These are phyloP conservation scores for Closterium sp. DNA, from an alignment of 139 green algal species.

Conservation along the genomic window DNA sequence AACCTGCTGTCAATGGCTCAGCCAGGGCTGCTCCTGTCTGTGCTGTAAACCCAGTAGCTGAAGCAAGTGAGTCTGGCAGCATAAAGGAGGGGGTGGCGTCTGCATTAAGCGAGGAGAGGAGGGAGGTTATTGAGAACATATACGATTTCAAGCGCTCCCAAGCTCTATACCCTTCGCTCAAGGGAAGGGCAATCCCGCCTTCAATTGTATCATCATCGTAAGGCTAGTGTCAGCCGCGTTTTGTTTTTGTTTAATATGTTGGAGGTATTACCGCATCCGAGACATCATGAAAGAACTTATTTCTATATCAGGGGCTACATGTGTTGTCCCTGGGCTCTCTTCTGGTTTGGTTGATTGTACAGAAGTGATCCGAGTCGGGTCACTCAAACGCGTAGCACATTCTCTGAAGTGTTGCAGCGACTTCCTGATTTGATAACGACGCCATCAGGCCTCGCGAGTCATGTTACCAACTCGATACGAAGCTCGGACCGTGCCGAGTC, in stretches of 20 bases:
- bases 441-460: neutral
- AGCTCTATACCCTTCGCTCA: neutral
- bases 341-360: too few relatives aligned
- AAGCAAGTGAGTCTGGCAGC: neutral
- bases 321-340: too few relatives aligned
- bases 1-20: neutral
- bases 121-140: neutral
- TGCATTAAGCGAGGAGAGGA: neutral
- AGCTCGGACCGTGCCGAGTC: neutral
- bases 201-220: neutral
- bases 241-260: too few relatives aligned
- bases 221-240: neutral
- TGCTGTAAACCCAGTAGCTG: neutral
- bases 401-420: too few relatives aligned
- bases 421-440: neutral
- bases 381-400: too few relatives aligned
- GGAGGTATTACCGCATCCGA: too few relatives aligned
- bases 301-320: too few relatives aligned
- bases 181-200: neutral
- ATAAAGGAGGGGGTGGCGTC: too few relatives aligned
- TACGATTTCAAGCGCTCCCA: neutral
- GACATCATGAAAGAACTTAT: too few relatives aligned
- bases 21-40: neutral
- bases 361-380: neutral
- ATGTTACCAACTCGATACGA: neutral